Base-by-base conservation (phyloP, 1,284 basidiomycete genomes). In the Malassezia yamatoensis region DNA sequence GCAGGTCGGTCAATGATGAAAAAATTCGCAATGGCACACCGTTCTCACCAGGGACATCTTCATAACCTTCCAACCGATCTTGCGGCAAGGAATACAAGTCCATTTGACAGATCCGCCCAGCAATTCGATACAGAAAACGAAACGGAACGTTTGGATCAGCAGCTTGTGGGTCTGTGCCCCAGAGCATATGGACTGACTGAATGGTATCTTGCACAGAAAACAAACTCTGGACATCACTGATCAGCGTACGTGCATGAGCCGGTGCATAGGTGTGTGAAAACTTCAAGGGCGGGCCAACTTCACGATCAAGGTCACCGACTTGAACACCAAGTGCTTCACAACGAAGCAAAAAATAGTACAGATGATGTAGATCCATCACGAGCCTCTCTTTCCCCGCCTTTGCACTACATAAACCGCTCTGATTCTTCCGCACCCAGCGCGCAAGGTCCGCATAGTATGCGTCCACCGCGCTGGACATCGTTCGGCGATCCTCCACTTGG, bases 331-430 rank as follows among this genome's bases (percentile, higher is more conserved):
- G 76, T 2, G 82, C 87, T 75, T 93, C 88, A 62, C 90, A 80
- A 43, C 87, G 85, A 76, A 90, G 85, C 53, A 93, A 81, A 61
- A 89, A 76, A 75, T 90, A 93, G 80, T 86, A 88, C 11, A 93
- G 81, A 65, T 86, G 87, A 72, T 89, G 86, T 15, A 81, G 82
- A 75, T 90, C 86, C 63, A 87, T 80, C 8, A 81, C 75, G 45
- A 90, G 81, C 43, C 18, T 48, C 20, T 10, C 34, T 10, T 13
- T 29, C 11, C 15, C 55, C 29, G 16, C 43, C 39, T 13, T 29
- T 29, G 8, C 54, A 44, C 21, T 47, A 5, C 3, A 47, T 20
- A 68, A 60, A 51, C 58, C 61, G 13, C 61, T 60, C 54, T 69
- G 67, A 43, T 69, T 63, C 33, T 59, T 40, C 2, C 61, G 57